Conservation (phyloP, 805 yeast species). For the Debaryomyces tyrocola region DNA sequence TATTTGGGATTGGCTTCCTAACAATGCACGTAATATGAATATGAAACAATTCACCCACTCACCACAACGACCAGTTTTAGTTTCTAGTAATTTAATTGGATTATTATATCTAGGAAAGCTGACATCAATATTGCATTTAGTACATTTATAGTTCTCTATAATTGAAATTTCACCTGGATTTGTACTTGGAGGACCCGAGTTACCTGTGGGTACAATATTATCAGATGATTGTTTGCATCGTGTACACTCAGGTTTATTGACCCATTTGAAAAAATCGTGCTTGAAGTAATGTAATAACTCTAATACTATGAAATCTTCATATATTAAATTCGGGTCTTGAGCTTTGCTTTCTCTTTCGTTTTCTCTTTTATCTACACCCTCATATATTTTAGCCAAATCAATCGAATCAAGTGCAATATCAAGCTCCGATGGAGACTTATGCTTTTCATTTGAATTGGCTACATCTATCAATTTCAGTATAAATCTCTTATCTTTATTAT, state of each 20-base stretch:
- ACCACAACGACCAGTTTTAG: constrained; percentile 83
- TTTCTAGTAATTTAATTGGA: constrained; percentile 58
- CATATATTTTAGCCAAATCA: constrained; percentile 58
- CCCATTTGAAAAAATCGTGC: constrained; percentile 80
- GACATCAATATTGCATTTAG: constrained; percentile 42
- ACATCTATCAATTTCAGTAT: constrained; percentile 1
- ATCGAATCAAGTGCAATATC: constrained; percentile 63
- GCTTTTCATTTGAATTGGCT: constrained; percentile 7
- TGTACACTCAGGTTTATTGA: constrained; percentile 64
- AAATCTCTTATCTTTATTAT: constrained; percentile 2
- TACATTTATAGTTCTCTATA: constrained; percentile 68
- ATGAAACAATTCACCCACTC: constrained; percentile 92
- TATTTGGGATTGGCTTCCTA: constrained; percentile 34
- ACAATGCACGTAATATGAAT: constrained; percentile 63
- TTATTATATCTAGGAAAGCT: constrained; percentile 79
- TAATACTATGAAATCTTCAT: constrained; percentile 37
- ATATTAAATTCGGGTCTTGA: constrained; percentile 12
- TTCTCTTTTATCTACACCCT: constrained; percentile 56
- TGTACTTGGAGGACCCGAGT: constrained; percentile 34
- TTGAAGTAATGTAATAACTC: constrained; percentile 53
- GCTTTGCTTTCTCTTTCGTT: constrained; percentile 14
- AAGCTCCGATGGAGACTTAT: constrained; percentile 14
- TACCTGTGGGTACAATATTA: constrained; percentile 39
- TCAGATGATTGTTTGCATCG: constrained; percentile 44
- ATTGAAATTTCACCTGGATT: constrained; percentile 47